Evolutionary conservation across 805 yeast genomes (phyloP).

Genomic region (Maudiozyma pseudohumilis): DNA sequence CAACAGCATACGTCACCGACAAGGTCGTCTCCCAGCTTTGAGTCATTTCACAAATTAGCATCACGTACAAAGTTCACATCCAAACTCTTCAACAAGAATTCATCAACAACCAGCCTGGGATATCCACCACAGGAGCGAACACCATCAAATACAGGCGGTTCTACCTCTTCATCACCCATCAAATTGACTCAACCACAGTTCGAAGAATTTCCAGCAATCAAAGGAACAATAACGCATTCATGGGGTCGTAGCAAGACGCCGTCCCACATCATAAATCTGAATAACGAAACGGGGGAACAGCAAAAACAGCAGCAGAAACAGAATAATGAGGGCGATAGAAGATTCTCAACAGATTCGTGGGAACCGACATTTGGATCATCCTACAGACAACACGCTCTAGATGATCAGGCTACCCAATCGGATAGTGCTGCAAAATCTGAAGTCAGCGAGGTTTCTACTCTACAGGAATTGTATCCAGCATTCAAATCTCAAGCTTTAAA

Average conservation of each 20-base stretch:
- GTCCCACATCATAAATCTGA: conserved; percentile 8
- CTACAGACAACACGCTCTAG: not conserved
- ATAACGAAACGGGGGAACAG: not conserved
- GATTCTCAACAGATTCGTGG: not conserved
- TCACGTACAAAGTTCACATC: conserved; percentile 23
- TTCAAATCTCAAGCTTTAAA: conserved; percentile 11
- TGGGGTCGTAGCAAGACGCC: conserved; percentile 32
- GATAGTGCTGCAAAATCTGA: not conserved
- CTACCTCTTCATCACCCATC: conserved; percentile 1
- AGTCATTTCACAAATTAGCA: conserved; percentile 23
- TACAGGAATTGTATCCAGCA: conserved; percentile 11
- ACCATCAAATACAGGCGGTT: not conserved
- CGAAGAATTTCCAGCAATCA: conserved; percentile 28
- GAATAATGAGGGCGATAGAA: not conserved
- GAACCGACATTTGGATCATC: conserved; percentile 4
- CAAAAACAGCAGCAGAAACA: not conserved
- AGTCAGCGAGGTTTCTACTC: not conserved
- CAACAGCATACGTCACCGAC: conserved; percentile 8
- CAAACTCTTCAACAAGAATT: conserved; percentile 22
- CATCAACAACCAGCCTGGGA: conserved; percentile 8
- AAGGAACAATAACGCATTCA: conserved; percentile 41
- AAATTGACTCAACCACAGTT: not conserved
- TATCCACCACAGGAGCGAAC: not conserved
- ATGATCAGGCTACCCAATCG: not conserved
- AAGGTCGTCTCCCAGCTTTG: conserved; percentile 19